phyloP scores from a whole-genome alignment of 2,329 filamentous ascomycete genomes.

The Epichloe scottii region DNA sequence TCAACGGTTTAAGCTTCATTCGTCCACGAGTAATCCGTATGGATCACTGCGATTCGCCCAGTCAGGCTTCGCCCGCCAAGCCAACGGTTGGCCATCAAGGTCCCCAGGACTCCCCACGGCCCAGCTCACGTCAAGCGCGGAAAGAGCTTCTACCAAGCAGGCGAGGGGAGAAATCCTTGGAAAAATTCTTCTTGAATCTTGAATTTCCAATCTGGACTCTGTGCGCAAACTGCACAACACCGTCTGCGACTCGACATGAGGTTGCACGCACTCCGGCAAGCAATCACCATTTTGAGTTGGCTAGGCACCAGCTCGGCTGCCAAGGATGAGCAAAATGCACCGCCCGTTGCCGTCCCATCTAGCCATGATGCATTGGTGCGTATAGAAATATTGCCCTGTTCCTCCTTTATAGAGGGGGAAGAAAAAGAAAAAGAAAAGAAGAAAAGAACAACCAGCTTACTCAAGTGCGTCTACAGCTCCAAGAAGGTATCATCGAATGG shows the following conservation, averaged over 20 bases:
- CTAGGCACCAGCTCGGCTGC: neutral
- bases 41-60: neutral
- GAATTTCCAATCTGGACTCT: neutral
- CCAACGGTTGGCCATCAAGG: neutral
- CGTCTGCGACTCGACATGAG: neutral
- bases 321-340: neutral
- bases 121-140: neutral
- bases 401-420: neutral
- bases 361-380: neutral
- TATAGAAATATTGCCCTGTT: neutral
- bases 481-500: conserved; percentile 11
- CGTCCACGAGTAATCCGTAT: too few relatives aligned
- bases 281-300: neutral
- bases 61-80: neutral
- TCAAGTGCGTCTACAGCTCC: neutral
- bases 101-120: neutral
- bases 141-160: neutral
- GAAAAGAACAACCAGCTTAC: neutral
- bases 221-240: neutral
- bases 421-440: neutral
- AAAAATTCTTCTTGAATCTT: neutral
- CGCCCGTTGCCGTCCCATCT: neutral
- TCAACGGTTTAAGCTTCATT: neutral
- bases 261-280: neutral
- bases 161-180: too few relatives aligned